Evolutionary conservation across 1,284 basidiomycete genomes (phyloP).

Genomic region (Anthracocystis walkeri): DNA sequence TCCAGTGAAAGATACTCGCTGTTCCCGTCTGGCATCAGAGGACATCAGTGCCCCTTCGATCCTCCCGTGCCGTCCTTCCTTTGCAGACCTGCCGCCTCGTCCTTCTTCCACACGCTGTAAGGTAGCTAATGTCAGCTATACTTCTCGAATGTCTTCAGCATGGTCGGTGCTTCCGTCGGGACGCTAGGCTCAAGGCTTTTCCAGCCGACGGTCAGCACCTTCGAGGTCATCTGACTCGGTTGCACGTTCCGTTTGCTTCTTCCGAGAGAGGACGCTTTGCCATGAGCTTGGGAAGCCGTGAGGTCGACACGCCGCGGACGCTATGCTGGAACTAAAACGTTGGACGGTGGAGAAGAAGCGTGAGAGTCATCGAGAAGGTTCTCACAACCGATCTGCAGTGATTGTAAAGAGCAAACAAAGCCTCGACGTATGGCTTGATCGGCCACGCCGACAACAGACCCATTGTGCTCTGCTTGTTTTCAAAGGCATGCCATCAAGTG

Average conservation of each 20-base stretch:
- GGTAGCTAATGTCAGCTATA: too few species aligned
- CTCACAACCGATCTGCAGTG: background rate
- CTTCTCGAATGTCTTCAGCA: background rate
- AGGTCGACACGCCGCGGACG: too few species aligned
- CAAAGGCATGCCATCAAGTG: background rate
- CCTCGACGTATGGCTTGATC: background rate
- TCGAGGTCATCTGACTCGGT: constrained; percentile 9
- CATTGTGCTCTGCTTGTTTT: background rate
- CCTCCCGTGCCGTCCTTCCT: background rate
- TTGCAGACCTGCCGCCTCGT: background rate
- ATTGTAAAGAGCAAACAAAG: background rate
- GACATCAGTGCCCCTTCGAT: background rate
- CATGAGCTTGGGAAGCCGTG: too few species aligned
- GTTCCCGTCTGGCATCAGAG: background rate
- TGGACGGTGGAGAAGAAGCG: background rate
- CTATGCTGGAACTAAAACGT: background rate
- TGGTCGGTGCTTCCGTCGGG: constrained; percentile 5
- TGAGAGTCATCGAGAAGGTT: background rate
- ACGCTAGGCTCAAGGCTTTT: background rate
- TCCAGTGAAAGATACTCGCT: background rate
- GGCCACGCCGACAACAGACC: background rate
- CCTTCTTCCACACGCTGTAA: background rate
- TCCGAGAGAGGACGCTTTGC: background rate
- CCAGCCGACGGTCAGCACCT: background rate
- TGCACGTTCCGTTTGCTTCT: background rate